A percentile compares a stretch with the other conserved stretches of the same genome.
phyloP scores from a whole-genome alignment of 352 stramenopile genomes.

The Sclerospora graminicola region DNA sequence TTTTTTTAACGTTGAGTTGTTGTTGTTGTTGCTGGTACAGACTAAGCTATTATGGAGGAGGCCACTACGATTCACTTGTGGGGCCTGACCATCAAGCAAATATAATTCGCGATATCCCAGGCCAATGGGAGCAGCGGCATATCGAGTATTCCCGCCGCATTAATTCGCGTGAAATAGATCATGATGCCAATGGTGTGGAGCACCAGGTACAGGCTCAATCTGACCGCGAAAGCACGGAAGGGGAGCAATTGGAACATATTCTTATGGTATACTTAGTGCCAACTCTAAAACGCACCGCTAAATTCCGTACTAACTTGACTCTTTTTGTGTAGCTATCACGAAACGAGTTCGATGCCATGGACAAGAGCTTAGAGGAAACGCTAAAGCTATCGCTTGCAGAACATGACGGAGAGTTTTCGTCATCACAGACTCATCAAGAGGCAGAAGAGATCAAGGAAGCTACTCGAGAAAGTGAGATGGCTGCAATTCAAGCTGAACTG shows the following conservation, averaged over 20 bases:
- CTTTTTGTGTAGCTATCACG: conserved; percentile 40
- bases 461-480: conserved; percentile 63
- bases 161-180: conserved; percentile 38
- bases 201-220: conserved; percentile 21
- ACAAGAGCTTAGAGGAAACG: conserved; percentile 68
- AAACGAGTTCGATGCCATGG: conserved; percentile 69
- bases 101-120: conserved; percentile 44
- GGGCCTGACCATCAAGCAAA: conserved; percentile 40
- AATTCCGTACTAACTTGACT: neutral
- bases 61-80: conserved; percentile 87
- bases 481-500: conserved; percentile 60
- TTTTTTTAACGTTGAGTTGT: neutral
- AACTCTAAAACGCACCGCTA: neutral
- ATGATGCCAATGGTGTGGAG: conserved; percentile 18
- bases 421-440: conserved; percentile 23
- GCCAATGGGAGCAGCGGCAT: conserved; percentile 56
- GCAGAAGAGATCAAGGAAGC: conserved; percentile 35
- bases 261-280: conserved; percentile 32
- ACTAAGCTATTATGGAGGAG: conserved; percentile 87
- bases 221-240: conserved; percentile 46
- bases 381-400: conserved; percentile 52
- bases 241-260: conserved; percentile 60
- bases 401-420: conserved; percentile 16
- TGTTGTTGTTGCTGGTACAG: conserved; percentile 22
- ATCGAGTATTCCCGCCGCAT: conserved; percentile 60